Evolutionary conservation across 305 asterid species (phyloP).

Genomic region (Plantago coronopus): DNA sequence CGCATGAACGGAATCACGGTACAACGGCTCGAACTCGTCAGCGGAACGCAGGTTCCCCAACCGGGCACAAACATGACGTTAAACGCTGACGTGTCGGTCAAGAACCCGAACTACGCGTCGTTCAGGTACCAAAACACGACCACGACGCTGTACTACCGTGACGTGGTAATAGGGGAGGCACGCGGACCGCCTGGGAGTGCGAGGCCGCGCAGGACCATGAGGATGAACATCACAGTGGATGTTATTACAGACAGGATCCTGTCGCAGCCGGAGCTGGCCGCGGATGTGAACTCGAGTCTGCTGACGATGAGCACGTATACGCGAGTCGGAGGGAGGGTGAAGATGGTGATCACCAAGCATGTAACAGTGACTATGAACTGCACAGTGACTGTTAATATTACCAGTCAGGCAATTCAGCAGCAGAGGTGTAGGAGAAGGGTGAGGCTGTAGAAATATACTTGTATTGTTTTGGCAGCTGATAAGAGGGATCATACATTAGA

Average conservation of each 20-base stretch:
- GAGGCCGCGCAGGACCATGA: conserved; percentile 55
- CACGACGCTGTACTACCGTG: conserved; percentile 50
- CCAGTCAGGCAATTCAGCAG: conserved; percentile 46
- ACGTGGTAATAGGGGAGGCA: conserved; percentile 64
- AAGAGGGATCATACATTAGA: no score
- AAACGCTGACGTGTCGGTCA: conserved; percentile 68
- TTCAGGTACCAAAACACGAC: conserved; percentile 67
- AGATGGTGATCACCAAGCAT: conserved; percentile 41
- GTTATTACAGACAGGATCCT: conserved; percentile 49
- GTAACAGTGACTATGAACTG: conserved; percentile 76
- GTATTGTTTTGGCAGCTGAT: no score
- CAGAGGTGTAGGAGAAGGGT: conserved; percentile 59
- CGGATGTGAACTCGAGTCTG: conserved; percentile 48
- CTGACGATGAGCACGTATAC: conserved; percentile 51
- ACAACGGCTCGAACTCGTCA: conserved; percentile 30
- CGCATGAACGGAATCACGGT: conserved; percentile 46
- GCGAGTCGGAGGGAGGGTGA: conserved; percentile 61
- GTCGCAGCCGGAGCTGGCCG: conserved; percentile 34
- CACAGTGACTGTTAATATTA: conserved; percentile 41
- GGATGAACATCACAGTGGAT: conserved; percentile 67
- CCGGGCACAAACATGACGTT: conserved; percentile 62
- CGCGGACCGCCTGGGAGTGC: conserved; percentile 71
- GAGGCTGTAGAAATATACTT: conserved; percentile 33
- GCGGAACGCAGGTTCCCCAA: conserved; percentile 39
- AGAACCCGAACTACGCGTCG: conserved; percentile 66